These are phyloP conservation scores for Skeletonema grethae DNA, from an alignment of 108 stramenopile genomes.

Conservation along the genomic window DNA sequence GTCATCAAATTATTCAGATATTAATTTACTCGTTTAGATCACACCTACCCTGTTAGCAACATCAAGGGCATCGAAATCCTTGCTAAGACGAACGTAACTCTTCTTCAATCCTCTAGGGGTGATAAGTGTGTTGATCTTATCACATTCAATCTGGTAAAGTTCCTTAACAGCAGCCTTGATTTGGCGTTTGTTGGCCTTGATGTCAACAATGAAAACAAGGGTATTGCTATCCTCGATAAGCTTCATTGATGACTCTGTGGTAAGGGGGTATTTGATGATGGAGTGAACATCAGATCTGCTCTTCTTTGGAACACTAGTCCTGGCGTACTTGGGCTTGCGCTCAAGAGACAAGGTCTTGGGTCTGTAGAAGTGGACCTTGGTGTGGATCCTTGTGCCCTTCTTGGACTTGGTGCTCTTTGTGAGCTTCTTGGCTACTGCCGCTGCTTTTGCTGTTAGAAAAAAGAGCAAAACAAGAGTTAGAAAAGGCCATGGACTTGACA, in stretches of 20 bases:
- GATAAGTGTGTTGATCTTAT: constrained; percentile 99
- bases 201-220: constrained; percentile 99
- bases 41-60: constrained; percentile 99
- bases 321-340: constrained; percentile 91
- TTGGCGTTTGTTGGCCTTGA: constrained; percentile 99
- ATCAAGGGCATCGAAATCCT: constrained; percentile 99
- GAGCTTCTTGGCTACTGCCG: constrained; percentile 87
- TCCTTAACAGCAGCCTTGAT: constrained; percentile 99
- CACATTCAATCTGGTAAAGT: constrained; percentile 95
- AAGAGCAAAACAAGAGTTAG: background rate
- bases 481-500: background rate
- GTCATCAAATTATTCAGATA: constrained; percentile 4
- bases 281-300: constrained; percentile 78
- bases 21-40: constrained; percentile 72
- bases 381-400: constrained; percentile 97
- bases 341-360: constrained; percentile 90
- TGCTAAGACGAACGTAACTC: constrained; percentile 97
- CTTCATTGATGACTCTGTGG: constrained; percentile 99
- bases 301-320: constrained; percentile 81
- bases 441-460: constrained; percentile 69
- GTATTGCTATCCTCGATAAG: constrained; percentile 99
- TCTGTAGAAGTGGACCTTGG: constrained; percentile 98
- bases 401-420: constrained; percentile 91
- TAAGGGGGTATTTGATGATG: constrained; percentile 98
- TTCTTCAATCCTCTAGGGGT: constrained; percentile 99